Base-by-base conservation (phyloP, 305 asterid species). In the Fraxinus latifolia region DNA sequence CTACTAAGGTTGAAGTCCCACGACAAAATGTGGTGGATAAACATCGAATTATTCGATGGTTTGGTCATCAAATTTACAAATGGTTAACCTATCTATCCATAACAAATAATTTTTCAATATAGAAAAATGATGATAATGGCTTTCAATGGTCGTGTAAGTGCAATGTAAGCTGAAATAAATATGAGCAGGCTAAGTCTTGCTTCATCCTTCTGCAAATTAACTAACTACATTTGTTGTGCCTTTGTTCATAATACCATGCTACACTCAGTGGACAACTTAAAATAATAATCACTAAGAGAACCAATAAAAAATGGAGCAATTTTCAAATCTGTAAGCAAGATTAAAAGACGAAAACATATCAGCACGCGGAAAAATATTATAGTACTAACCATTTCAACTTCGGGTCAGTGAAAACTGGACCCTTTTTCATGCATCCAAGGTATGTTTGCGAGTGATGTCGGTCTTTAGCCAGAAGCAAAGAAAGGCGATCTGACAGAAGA, bases 381-480 rank as follows among this genome's bases (percentile, higher is more conserved):
- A 44, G 74, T 74, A 89, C 96, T 82, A 78, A 96, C 99, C 99
- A 96, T 93, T 94, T 96, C 50, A 96, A 87, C 83, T 93, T 92
- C 75, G 98, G 97, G 87, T 93, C 97, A 55, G 97, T 94, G 85
- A 94, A 93, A 77, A 96, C 99, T 34, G 96, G 97, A 75, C 99
- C 98, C 79, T 96, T 96, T 84, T 96, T 96, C 99, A 96, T 87
- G 88, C 99, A 96, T 62, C 99, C 99, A 78, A 96, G 94, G 89
- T 96, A 96, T 25, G 98, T 94, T 82, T 94, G 99, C 1, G 98
- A 88, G 88, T 96, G 94, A 80, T 95, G 78, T n/a, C 99, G 97
- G 78, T 96, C 99, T 84, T 96, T 94, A 39, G 97, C 97, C 88
- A 96, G 89, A 83, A 96, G 97, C 87, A 96, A 87, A 73, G 99